Percentiles rank a stretch among this genome's conserved stretches.
phyloP scores from a whole-genome alignment of 2,329 filamentous ascomycete genomes.

The Beauveria sp. region DNA sequence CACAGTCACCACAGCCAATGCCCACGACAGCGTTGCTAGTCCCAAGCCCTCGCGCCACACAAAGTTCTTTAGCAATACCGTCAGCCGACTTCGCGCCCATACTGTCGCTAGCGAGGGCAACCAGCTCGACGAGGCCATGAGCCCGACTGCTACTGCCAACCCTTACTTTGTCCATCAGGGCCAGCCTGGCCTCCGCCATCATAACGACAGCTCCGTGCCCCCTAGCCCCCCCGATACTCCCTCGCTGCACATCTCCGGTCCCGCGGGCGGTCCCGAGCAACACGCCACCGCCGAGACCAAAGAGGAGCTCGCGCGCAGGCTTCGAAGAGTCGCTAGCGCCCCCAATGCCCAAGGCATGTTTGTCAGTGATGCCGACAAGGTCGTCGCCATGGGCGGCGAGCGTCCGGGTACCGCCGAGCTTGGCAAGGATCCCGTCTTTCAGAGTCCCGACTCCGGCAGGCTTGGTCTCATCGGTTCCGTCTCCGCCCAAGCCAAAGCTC shows the following conservation, averaged over 20 bases:
- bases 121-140: constrained; percentile 77
- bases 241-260: constrained; percentile 63
- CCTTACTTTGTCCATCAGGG: constrained; percentile 97
- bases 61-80: constrained; percentile 77
- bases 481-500: constrained; percentile 21
- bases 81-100: constrained; percentile 78
- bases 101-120: constrained; percentile 93
- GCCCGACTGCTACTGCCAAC: constrained; percentile 89
- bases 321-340: constrained; percentile 89
- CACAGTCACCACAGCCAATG: constrained; percentile 10
- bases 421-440: constrained; percentile 67
- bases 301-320: constrained; percentile 86
- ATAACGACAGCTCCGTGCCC: constrained; percentile 88
- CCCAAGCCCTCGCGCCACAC: constrained; percentile 70
- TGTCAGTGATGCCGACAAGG: constrained; percentile 31
- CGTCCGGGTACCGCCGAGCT: constrained; percentile 80
- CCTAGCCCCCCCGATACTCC: constrained; percentile 90
- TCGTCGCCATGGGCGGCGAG: constrained; percentile 43
- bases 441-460: constrained; percentile 37
- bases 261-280: constrained; percentile 54
- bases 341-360: constrained; percentile 96
- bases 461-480: constrained; percentile 29
- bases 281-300: constrained; percentile 73
- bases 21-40: constrained; percentile 17
- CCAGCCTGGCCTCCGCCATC: constrained; percentile 84